These are phyloP conservation scores for Allomyces arbusculus DNA, from an alignment of 192 early-diverging fungal genomes.

Conservation along the genomic window DNA sequence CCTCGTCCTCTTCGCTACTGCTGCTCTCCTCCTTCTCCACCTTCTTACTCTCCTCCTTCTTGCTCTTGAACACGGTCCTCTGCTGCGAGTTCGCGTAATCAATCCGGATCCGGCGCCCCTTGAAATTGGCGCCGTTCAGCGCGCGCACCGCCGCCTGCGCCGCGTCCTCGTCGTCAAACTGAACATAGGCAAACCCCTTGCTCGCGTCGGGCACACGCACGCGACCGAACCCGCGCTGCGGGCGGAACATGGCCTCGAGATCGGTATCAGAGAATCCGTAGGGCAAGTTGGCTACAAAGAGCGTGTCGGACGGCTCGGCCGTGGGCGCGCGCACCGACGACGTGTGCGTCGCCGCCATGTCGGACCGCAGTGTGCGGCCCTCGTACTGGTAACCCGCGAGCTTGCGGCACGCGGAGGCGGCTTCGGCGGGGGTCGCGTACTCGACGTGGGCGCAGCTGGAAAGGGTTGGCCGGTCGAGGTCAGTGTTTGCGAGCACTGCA, in stretches of 20 bases:
- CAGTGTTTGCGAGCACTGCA: not conserved
- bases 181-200: constrained; percentile 23
- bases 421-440: not conserved
- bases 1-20: too few species aligned
- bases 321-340: not conserved
- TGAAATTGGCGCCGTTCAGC: constrained; percentile 45
- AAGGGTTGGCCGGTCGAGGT: not conserved
- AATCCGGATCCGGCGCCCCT: constrained; percentile 68
- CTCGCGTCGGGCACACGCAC: constrained; percentile 11
- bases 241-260: constrained; percentile 34
- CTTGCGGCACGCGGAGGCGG: not conserved
- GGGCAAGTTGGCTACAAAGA: not conserved
- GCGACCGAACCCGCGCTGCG: constrained; percentile 78
- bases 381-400: not conserved
- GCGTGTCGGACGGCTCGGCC: not conserved
- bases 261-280: not conserved
- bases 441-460: constrained; percentile 5
- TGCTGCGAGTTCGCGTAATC: constrained; percentile 25
- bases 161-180: constrained; percentile 29
- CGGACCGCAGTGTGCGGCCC: not conserved
- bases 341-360: not conserved
- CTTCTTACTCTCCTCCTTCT: too few species aligned
- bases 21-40: too few species aligned
- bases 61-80: too few species aligned
- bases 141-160: constrained; percentile 49